Base-by-base conservation (phyloP, 495 filamentous ascomycete species). In the Penicillium simplicissimum region DNA sequence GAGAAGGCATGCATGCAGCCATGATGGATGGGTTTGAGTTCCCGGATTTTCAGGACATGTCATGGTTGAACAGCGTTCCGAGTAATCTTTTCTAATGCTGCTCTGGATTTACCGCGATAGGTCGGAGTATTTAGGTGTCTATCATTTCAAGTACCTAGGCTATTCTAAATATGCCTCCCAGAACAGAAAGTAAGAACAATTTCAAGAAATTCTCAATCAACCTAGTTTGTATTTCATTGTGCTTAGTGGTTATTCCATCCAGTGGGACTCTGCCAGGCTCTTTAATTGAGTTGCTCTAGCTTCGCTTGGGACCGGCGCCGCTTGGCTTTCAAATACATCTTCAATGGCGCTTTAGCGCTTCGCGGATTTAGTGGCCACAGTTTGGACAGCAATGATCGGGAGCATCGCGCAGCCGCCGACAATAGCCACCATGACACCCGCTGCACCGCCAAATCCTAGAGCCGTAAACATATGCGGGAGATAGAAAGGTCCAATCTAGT, bases 1-100 rank as follows among this genome's bases (percentile, higher is more conserved):
- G 70, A 15, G 74, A 74, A 49, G 69, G 68, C 5, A 66, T 75
- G 42, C 68, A 70, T 62, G 58, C 68, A 0, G 61, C 62, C n/a
- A 57, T 75, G 8, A 36, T 77, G n/a, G 73, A 75, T 25, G 56
- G 58, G 0, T 68, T 75, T 55, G 74, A 77, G 25, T 40, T 74
- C 3, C 64, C 68, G 1, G 74, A 77, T 36, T 74, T 77, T 40
- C 72, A 74, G 47, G 73, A 77, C 52, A 77, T 77, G 73, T 75
- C 73, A 15, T 77, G 74, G 74, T 43, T 77, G 3, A 74, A 77
- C 25, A 77, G 74, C 34, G 74, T 77, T 11, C 73, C 74, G 4
- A 77, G 71, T 45, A 74, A 68, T 58, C 53, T 77, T 1, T 71
- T 62, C 33, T 69, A 62, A 35, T 23, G 17, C n/a, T 10, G 9